Percentiles rank a stretch among this genome's conserved stretches.
phyloP scores from a whole-genome alignment of 75 land plant genomes.

The Larix kaempferi region DNA sequence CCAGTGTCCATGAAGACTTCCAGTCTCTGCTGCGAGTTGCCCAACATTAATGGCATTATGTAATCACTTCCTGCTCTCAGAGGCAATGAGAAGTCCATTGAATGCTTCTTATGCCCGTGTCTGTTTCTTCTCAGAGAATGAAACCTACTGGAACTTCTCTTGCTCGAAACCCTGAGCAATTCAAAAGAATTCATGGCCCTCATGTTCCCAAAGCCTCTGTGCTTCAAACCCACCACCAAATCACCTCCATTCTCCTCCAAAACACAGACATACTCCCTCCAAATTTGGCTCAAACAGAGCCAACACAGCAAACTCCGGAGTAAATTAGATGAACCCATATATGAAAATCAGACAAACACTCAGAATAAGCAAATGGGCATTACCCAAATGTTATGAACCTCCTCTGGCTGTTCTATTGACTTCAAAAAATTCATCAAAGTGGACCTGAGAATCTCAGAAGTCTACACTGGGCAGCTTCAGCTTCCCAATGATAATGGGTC shows the following conservation, averaged over 20 bases:
- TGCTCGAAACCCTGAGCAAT: background rate
- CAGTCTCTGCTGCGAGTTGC: slow-evolving; percentile 34
- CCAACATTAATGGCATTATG: slow-evolving; percentile 55
- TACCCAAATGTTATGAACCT: too few relatives aligned
- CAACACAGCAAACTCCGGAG: background rate
- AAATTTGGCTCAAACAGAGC: background rate
- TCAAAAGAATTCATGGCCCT: background rate
- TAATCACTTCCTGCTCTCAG: slow-evolving; percentile 26
- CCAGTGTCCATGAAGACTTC: slow-evolving; percentile 91
- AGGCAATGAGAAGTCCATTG: slow-evolving; percentile 4
- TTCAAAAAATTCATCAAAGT: too few relatives aligned
- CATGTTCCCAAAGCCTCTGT: slow-evolving; percentile 6
- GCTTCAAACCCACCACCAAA: slow-evolving; percentile 9
- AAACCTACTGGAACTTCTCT: slow-evolving; percentile 3
- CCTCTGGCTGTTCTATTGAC: too few relatives aligned
- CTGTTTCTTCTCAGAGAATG: slow-evolving; percentile 1
- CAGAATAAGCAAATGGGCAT: too few relatives aligned
- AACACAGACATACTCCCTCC: background rate
- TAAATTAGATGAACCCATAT: background rate
- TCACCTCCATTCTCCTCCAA: background rate
- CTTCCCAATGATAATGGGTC: too few relatives aligned
- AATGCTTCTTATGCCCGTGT: background rate
- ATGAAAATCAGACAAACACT: too few relatives aligned
- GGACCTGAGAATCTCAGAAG: too few relatives aligned
- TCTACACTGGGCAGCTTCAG: too few relatives aligned